These are phyloP conservation scores for Lentinus brumalis DNA, from an alignment of 768 basidiomycete genomes.

Conservation along the genomic window DNA sequence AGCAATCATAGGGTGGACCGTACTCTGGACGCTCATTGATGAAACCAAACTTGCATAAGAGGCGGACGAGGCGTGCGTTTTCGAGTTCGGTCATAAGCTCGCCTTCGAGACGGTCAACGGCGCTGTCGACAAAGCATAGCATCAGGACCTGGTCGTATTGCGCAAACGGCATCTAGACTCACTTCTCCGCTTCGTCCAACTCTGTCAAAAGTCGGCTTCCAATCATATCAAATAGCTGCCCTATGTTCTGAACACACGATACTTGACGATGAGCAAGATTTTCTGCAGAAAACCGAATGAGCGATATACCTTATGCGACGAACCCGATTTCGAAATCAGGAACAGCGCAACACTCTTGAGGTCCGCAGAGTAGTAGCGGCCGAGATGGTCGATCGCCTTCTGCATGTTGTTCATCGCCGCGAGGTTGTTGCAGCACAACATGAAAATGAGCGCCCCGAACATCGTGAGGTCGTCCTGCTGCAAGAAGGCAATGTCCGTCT, in stretches of 20 bases:
- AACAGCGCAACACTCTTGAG: constrained; percentile 80
- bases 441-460: constrained; percentile 84
- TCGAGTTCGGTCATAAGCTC: constrained; percentile 90
- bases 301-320: constrained; percentile 58
- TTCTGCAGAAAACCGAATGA: neutral
- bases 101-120: constrained; percentile 77
- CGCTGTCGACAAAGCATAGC: constrained; percentile 43
- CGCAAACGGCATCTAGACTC: constrained; percentile 27
- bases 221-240: constrained; percentile 80
- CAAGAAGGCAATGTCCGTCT: constrained; percentile 49
- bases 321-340: constrained; percentile 70
- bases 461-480: constrained; percentile 90
- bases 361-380: constrained; percentile 75
- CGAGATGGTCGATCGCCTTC: constrained; percentile 75
- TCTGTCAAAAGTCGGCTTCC: constrained; percentile 72
- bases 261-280: too few relatives aligned
- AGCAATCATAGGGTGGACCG: constrained; percentile 31
- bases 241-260: constrained; percentile 55
- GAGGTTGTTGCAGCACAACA: constrained; percentile 71
- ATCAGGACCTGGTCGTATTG: neutral
- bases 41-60: constrained; percentile 94
- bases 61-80: constrained; percentile 86
- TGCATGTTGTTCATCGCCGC: constrained; percentile 61
- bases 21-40: constrained; percentile 99
- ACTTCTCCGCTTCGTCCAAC: constrained; percentile 84